Evolutionary conservation across 2,329 filamentous ascomycete species (phyloP).

Genomic region (Penicillium verrucosum): DNA sequence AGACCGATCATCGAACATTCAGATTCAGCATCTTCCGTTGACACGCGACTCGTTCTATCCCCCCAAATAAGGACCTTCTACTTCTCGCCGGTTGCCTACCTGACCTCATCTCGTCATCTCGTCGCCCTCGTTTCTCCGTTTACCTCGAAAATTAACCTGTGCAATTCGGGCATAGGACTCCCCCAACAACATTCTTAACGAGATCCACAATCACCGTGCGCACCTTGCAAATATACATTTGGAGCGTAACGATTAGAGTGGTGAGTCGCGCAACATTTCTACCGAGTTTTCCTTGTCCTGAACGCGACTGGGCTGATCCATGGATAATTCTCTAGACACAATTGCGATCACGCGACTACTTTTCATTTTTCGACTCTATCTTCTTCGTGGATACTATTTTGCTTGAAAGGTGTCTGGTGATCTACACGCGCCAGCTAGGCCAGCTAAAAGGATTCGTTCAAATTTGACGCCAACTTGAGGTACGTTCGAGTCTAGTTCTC

Average conservation of each 20-base stretch:
- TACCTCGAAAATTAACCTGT: not conserved
- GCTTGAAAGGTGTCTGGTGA: not conserved
- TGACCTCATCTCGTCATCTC: not conserved
- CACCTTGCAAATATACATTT: conserved; percentile 27
- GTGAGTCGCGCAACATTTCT: conserved; percentile 26
- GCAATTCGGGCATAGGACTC: not conserved
- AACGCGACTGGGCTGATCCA: conserved; percentile 5
- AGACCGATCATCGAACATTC: not conserved
- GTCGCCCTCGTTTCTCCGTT: not conserved
- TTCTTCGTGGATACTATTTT: not conserved
- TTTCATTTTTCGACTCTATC: not conserved
- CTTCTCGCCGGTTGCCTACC: not conserved
- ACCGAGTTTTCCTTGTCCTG: not conserved
- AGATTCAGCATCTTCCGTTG: not conserved
- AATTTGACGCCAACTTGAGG: not conserved
- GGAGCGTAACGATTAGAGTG: conserved; percentile 27
- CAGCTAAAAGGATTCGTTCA: not conserved
- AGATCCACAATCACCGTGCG: conserved; percentile 25
- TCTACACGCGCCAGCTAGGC: not conserved
- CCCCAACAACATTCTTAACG: conserved; percentile 16
- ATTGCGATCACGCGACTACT: conserved; percentile 9
- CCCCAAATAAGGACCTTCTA: not conserved
- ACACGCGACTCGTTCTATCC: not conserved
- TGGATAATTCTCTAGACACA: not conserved
- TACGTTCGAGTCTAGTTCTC: not conserved